A percentile compares a stretch with the other conserved stretches of the same genome.
Conservation (phyloP, 768 basidiomycete species). For the Boletus subcaerulescens region DNA sequence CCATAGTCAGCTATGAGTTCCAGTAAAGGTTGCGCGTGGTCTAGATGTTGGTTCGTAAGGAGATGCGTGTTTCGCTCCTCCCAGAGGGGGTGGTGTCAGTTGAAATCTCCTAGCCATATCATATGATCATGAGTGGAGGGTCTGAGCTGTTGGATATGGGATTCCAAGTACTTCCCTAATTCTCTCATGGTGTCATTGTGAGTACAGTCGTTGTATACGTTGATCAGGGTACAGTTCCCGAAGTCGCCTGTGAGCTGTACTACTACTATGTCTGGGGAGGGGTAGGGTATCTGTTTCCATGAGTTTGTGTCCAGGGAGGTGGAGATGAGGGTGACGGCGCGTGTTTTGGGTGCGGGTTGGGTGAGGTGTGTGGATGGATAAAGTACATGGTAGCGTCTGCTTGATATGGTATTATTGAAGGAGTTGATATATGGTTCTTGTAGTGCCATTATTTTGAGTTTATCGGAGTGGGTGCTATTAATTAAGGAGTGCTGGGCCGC, state of each 20-base stretch:
- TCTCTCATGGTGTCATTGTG: not conserved
- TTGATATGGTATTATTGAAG: not conserved
- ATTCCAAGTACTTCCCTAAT: not conserved
- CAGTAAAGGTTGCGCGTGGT: not conserved
- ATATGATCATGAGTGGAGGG: constrained; percentile 7
- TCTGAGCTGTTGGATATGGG: not conserved
- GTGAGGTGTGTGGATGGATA: no score
- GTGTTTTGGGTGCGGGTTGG: not conserved
- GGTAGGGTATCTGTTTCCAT: no score
- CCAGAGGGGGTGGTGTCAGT: constrained; percentile 34
- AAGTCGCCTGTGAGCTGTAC: not conserved
- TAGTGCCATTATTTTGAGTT: not conserved
- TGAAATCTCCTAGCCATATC: constrained; percentile 30
- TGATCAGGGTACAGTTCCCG: not conserved
- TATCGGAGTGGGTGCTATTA: not conserved
- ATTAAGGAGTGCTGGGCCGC: not conserved
- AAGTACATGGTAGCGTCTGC: not conserved
- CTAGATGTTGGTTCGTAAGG: constrained; percentile 8
- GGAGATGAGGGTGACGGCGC: not conserved
- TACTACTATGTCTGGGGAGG: not conserved
- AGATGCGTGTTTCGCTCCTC: constrained; percentile 23
- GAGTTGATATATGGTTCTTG: not conserved
- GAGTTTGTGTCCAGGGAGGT: no score
- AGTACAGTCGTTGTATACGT: not conserved
- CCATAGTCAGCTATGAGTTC: constrained; percentile 2